Evolutionary conservation across 73 alveolate species (phyloP).

Genomic region (Tetrahymena borealis): DNA sequence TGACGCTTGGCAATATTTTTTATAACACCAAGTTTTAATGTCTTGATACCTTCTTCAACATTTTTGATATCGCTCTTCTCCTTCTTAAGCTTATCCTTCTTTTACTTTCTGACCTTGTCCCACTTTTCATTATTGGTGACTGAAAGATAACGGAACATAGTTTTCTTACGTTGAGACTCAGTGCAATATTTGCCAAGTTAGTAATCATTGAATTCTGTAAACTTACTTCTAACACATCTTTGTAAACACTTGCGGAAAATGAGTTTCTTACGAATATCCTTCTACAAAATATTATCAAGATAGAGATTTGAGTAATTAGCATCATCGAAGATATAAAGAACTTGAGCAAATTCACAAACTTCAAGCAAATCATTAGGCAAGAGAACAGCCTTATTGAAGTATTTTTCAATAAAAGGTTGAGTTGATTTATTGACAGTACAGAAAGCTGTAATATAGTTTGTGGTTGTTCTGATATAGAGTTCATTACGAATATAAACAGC

Average conservation of each 20-base stretch:
- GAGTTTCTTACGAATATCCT: not conserved
- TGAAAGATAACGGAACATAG: not conserved
- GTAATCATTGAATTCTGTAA: constrained; percentile 9
- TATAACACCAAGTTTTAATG: not conserved
- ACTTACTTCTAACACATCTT: constrained; percentile 9
- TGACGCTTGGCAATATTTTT: not conserved
- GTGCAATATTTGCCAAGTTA: constrained; percentile 42
- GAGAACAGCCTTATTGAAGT: not conserved
- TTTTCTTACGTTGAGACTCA: constrained; percentile 8
- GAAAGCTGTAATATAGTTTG: constrained; percentile 11
- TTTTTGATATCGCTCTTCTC: not conserved
- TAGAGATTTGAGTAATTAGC: not conserved
- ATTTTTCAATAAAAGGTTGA: not conserved
- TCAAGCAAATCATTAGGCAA: constrained; percentile 26
- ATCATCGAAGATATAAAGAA: not conserved
- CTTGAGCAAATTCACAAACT: not conserved
- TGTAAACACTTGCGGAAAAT: constrained; percentile 17
- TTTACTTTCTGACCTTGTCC: not conserved
- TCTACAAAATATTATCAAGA: not conserved
- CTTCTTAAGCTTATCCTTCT: not conserved
- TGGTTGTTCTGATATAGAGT: constrained; percentile 19
- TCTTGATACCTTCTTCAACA: not conserved
- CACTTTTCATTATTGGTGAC: not conserved
- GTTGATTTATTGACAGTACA: not conserved
- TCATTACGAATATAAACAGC: constrained; percentile 26